Base-by-base conservation (phyloP, 2,329 filamentous ascomycete species). In the Acephala macrosclerotiorum region DNA sequence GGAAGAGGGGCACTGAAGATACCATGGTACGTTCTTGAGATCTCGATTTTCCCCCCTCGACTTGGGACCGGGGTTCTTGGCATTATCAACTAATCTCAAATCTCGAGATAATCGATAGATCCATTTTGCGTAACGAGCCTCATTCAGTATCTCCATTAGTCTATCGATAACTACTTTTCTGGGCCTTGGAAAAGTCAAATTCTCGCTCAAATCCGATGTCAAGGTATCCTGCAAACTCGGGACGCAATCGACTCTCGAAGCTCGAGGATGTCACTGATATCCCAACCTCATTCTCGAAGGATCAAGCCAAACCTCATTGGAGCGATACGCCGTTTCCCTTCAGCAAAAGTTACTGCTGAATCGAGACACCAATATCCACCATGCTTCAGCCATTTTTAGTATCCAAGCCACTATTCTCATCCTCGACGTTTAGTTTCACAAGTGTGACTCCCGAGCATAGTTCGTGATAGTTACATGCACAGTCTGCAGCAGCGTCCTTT, bases 241-340 rank as follows among this genome's bases (percentile, higher is more conserved):
- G n/a, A 22, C n/a, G 29, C 4, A 9, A 9, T 33, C 29, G 29
- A 33, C 4, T 33, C 29, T 33, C 9, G 29, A 33, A 2, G n/a
- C 45, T 22, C 45, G 45, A 49, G 45, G 45, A 25, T 49, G n/a
- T 25, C 45, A 49, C 45, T 49, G 45, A 18, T 11, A 49, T 49
- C 45, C 22, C 45, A 8, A 14, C n/a, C 25, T 49, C n/a, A 8
- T 49, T n/a, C 20, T 25, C 20, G 4, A n/a, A 49, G 20, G 45
- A 49, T 49, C 45, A 49, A 42, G 18, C 45, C 45, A 22, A n/a
- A 11, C 11, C 12, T 20, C 20, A 49, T 22, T 49, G 45, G 45
- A 49, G 45, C 45, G 45, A 49, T 47, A 47, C 42, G 42, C 42
- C 42, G 18, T 20, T 22, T n/a, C 6, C 16, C 42, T 47, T 47